Evolutionary conservation across 2,329 filamentous ascomycete species (phyloP).

Genomic region (Metarhizium humberi): DNA sequence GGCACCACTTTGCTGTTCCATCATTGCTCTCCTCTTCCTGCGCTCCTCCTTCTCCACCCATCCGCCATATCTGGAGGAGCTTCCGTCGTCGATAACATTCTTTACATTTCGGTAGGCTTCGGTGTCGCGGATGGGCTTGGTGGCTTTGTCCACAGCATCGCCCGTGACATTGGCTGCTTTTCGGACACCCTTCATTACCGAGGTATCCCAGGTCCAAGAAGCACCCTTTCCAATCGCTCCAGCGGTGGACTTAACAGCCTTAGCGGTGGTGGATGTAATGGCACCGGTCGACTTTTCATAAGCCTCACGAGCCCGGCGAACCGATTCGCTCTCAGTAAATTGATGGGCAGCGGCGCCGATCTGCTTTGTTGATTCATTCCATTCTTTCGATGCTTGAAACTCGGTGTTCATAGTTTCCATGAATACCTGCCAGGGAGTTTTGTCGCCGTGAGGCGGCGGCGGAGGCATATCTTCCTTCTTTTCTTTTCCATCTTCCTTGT

Average conservation of each 20-base stretch:
- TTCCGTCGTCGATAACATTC: slow-evolving; percentile 93
- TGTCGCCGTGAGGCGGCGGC: slow-evolving; percentile 94
- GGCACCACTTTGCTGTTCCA: slow-evolving; percentile 52
- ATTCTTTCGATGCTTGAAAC: slow-evolving; percentile 96
- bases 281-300: slow-evolving; percentile 82
- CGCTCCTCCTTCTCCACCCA: slow-evolving; percentile 97
- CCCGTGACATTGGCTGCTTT: slow-evolving; percentile 81
- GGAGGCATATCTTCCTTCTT: slow-evolving; percentile 66
- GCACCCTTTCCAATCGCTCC: slow-evolving; percentile 83
- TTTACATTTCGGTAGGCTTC: slow-evolving; percentile 93
- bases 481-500: slow-evolving; percentile 42
- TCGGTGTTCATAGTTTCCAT: slow-evolving; percentile 90
- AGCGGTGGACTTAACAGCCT: slow-evolving; percentile 77
- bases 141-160: slow-evolving; percentile 85
- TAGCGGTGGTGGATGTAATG: slow-evolving; percentile 67
- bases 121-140: slow-evolving; percentile 84
- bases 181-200: slow-evolving; percentile 82
- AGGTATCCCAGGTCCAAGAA: slow-evolving; percentile 94
- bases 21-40: slow-evolving; percentile 63
- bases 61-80: slow-evolving; percentile 89
- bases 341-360: slow-evolving; percentile 81
- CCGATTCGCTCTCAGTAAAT: slow-evolving; percentile 85
- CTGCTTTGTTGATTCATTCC: slow-evolving; percentile 97
- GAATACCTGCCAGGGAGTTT: slow-evolving; percentile 98
- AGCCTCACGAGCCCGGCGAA: slow-evolving; percentile 75